Evolutionary conservation across 495 filamentous ascomycete genomes (phyloP), one percentile per base, ranked within the genome.

Genomic region (Astrothelium macrocarpum): DNA sequence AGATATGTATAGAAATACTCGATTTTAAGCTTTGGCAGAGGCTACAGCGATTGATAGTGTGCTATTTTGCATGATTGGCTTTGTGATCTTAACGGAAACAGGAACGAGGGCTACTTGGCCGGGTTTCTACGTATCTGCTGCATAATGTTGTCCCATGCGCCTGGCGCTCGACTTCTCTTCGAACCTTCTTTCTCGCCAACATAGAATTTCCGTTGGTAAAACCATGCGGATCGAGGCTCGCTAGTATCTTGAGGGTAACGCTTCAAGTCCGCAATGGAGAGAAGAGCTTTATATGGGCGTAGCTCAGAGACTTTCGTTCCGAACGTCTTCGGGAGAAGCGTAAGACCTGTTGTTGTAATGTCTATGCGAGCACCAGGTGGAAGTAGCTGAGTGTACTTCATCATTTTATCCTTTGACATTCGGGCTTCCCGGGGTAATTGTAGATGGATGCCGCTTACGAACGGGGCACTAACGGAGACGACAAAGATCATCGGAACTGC

Each of bases 321-420:
- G 62, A 71, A 79, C 25, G 78, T 70, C 49, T 78, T 76, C 18
- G 82, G 81, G 70, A 84, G 85, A 64, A 60, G 62, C 56, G 83
- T 78, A 53, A 87, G 77, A 28, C 84, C 85, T 78, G 91, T 85
- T 16, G 87, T 92, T 20, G 82, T 87, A 45, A 95, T 74, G 32
- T 87, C 84, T 1, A 96, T 69, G 29, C 77, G 78, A 1, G 87
- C 85, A 10, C 79, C 78, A 0, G 84, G 79, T 1, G 90, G 86
- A 0, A 90, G 75, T 29, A 79, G 79, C 59, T 79, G 79, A 0
- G 80, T 79, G 71, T 87, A 95, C 28, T 83, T 81, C 32, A 84
- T 65, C n/a, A 90, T 78, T 62, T 80, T 75, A 14, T 87, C 85
- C n/a, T 78, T 78, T 0, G 88, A 91, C 36, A 77, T 75, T 14